phyloP scores from a whole-genome alignment of 768 basidiomycete genomes.

The Lyophyllum shimeji region DNA sequence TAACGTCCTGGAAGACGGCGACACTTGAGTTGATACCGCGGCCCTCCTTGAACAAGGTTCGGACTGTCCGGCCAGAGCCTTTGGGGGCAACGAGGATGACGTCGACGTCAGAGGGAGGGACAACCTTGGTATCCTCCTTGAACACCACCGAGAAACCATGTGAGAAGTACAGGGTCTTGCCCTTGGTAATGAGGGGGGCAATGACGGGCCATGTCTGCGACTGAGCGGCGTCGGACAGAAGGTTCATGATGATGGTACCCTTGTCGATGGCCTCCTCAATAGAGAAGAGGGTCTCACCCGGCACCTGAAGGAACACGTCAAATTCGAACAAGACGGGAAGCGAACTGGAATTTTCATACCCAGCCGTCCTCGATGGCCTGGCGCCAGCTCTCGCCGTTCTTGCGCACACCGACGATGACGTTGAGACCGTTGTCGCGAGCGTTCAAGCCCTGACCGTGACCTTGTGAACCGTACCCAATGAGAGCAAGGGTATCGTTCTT shows the following conservation, averaged over 20 bases:
- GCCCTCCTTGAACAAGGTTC: slow-evolving; percentile 99
- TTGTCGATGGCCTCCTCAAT: slow-evolving; percentile 96
- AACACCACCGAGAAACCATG: slow-evolving; percentile 99
- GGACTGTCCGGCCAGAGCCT: slow-evolving; percentile 97
- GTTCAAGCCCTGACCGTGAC: slow-evolving; percentile 98
- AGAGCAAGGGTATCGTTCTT: slow-evolving; percentile 99
- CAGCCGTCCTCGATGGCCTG: slow-evolving; percentile 96
- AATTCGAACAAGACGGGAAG: background rate
- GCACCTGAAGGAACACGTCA: slow-evolving; percentile 54
- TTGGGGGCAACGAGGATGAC: slow-evolving; percentile 99
- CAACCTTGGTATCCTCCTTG: slow-evolving; percentile 94
- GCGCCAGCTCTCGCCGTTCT: slow-evolving; percentile 95
- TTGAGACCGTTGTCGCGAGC: slow-evolving; percentile 99
- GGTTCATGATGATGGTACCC: slow-evolving; percentile 99
- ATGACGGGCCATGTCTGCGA: slow-evolving; percentile 90
- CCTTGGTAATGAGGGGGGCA: slow-evolving; percentile 96
- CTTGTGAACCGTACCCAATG: slow-evolving; percentile 98
- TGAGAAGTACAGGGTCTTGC: slow-evolving; percentile 99
- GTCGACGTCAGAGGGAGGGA: slow-evolving; percentile 91
- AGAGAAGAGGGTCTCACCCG: slow-evolving; percentile 96
- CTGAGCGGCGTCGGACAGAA: slow-evolving; percentile 99
- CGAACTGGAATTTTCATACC: slow-evolving; percentile 42
- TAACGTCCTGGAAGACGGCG: slow-evolving; percentile 96
- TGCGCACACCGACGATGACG: slow-evolving; percentile 97
- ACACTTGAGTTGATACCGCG: slow-evolving; percentile 96